These are phyloP conservation scores for Acacia acuminata DNA, from an alignment of 306 rosid genomes.

Conservation along the genomic window DNA sequence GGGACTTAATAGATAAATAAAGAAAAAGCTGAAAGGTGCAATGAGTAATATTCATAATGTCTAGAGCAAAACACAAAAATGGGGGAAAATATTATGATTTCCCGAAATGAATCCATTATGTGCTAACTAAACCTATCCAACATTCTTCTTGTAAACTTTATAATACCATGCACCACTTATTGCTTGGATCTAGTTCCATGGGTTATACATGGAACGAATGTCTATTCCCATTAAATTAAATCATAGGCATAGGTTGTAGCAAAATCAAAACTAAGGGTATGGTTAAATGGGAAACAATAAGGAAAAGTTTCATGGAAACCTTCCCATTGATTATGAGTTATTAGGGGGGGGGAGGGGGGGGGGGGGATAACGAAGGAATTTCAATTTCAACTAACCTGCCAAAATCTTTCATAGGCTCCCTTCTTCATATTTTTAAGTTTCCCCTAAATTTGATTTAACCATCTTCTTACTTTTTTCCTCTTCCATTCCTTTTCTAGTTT, in stretches of 20 bases:
- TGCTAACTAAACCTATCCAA: slow-evolving; percentile 17
- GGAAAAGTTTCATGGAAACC: background rate
- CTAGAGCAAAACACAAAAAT: slow-evolving; percentile 10
- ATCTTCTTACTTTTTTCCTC: background rate
- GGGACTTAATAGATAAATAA: background rate
- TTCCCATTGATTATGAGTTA: background rate
- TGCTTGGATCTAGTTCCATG: background rate
- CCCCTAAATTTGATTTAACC: background rate
- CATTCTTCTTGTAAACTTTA: background rate
- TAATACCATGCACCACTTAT: slow-evolving; percentile 10
- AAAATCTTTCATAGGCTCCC: background rate
- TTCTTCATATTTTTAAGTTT: background rate
- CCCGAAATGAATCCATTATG: slow-evolving; percentile 15
- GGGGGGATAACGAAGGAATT: background rate
- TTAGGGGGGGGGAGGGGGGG: background rate
- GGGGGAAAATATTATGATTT: background rate
- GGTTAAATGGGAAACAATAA: background rate
- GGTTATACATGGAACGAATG: background rate
- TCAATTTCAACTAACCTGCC: background rate
- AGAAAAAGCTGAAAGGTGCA: background rate
- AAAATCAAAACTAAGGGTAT: slow-evolving; percentile 10
- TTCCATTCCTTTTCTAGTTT: background rate
- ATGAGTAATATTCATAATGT: background rate
- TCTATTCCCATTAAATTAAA: background rate
- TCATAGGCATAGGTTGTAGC: slow-evolving; percentile 1